These are phyloP conservation scores for Hypomontagnella monticulosa DNA, from an alignment of 495 filamentous ascomycete genomes.

Conservation along the genomic window DNA sequence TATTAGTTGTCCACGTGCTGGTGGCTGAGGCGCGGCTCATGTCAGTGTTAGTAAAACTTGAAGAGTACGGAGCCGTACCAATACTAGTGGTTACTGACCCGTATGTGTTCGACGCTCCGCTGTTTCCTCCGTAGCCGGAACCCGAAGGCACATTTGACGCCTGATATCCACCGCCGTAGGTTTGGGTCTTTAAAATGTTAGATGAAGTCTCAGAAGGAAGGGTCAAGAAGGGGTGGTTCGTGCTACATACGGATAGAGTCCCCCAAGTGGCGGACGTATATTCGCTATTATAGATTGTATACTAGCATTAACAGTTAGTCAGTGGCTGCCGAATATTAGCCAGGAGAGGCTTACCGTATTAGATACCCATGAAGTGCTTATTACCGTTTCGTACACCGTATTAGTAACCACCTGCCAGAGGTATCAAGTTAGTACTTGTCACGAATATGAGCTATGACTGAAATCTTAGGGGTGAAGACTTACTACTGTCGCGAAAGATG, in stretches of 20 bases:
- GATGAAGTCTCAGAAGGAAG: neutral
- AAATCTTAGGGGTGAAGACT: neutral
- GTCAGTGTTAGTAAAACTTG: conserved; percentile 44
- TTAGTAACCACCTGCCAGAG: conserved; percentile 20
- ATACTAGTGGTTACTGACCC: conserved; percentile 41
- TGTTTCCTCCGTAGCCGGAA: conserved; percentile 8
- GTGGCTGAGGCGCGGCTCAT: conserved; percentile 39
- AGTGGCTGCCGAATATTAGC: neutral
- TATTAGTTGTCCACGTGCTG: conserved; percentile 20
- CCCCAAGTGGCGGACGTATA: conserved; percentile 1
- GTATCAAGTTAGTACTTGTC: neutral
- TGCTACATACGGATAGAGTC: conserved; percentile 1
- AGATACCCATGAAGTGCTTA: conserved; percentile 11
- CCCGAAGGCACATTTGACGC: conserved; percentile 11
- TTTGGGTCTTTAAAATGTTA: conserved; percentile 9
- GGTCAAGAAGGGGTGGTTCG: neutral
- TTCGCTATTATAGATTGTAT: conserved; percentile 1
- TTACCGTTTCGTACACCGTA: conserved; percentile 22
- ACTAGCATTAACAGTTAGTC: conserved; percentile 21
- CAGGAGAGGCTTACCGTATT: conserved; percentile 4
- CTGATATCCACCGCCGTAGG: neutral
- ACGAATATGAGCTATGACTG: neutral
- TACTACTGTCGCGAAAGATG: conserved; percentile 19
- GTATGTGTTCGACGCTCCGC: conserved; percentile 24
- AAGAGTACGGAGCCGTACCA: conserved; percentile 44